Evolutionary conservation across 164 flowering plant species (phyloP), one percentile per base, ranked within the genome.

Genomic region (Dillenia turbinata): DNA sequence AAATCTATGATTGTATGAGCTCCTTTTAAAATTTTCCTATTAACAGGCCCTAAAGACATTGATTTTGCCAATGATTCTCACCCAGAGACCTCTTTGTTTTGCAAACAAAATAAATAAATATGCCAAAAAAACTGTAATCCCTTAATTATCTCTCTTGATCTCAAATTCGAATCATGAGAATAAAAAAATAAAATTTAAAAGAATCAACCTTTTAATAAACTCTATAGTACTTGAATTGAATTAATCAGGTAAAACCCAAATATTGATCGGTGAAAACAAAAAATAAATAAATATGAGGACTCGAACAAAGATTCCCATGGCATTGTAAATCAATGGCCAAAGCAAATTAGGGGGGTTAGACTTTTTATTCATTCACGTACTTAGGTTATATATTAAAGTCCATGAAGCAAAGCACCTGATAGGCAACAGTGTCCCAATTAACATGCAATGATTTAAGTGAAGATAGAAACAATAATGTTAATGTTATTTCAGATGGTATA

Each of bases 401-500:
- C 40, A 4, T 5, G 2, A 19, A 17, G n/a, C 9, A 49, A 48
- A 8, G 44, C 24, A 48, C 12, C 22, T 40, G 17, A 22, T 12
- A 48, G 62, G 1, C 51, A 47, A 60, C 33, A 14, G 9, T 33
- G 40, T 33, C 40, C 40, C 11, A 13, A 22, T 48, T 60, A 48
- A 33, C 15, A n/a, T 48, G 40, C 52, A 64, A n/a, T 12, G 22
- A 55, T 64, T 33, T 33, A 45, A 19, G 47, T 58, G 48, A 43
- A 55, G 55, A 46, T 47, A 24, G 22, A 55, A 47, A 47, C 15
- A 49, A 56, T 50, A 57, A 50, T 26, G 51, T 56, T 26, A 12
- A 60, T 46, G 71, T 55, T 24, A 52, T 56, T 68, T 64, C 76
- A 72, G 19, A 65, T 64, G 19, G 40, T 43, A 54, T 52, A 59